Conservation (phyloP, 495 filamentous ascomycete genomes). For the Hypoxylon trugodes region DNA sequence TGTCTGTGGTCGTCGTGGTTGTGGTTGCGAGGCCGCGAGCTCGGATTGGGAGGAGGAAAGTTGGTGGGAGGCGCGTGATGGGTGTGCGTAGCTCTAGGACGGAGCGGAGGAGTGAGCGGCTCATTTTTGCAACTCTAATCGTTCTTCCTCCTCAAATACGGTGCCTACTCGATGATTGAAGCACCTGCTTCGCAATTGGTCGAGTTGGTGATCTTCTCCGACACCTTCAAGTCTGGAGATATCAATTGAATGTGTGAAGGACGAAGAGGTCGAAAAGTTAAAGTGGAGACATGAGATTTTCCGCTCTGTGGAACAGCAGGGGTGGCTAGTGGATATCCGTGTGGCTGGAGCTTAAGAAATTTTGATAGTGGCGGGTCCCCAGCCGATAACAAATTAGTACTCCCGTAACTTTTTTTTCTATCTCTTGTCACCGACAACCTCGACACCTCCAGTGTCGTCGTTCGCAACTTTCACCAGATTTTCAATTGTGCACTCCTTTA, state of each 20-base stretch:
- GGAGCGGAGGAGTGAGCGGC: constrained; percentile 57
- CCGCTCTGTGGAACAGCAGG: not conserved
- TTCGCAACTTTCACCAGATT: not conserved
- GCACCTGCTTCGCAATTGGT: constrained; percentile 1
- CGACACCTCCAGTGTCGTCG: not conserved
- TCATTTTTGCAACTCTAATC: constrained; percentile 42
- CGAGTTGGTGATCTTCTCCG: constrained; percentile 7
- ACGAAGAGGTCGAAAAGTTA: constrained; percentile 36
- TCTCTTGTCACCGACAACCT: constrained; percentile 3
- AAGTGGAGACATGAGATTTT: constrained; percentile 33
- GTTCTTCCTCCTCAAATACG: not conserved
- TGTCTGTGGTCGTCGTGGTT: constrained; percentile 34
- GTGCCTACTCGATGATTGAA: not conserved
- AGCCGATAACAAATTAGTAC: constrained; percentile 21
- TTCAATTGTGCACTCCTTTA: not conserved
- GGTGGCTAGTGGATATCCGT: not conserved
- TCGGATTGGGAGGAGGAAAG: constrained; percentile 46
- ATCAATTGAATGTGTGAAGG: constrained; percentile 26
- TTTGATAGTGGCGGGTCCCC: constrained; percentile 32
- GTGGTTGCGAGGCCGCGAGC: constrained; percentile 23
- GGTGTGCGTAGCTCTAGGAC: constrained; percentile 55
- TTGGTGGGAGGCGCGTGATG: constrained; percentile 43
- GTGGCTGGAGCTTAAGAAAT: constrained; percentile 34
- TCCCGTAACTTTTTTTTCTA: constrained; percentile 42
- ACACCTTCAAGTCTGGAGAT: constrained; percentile 5